Base-by-base conservation (phyloP, 495 filamentous ascomycete species). In the Aspergillus steynii region DNA sequence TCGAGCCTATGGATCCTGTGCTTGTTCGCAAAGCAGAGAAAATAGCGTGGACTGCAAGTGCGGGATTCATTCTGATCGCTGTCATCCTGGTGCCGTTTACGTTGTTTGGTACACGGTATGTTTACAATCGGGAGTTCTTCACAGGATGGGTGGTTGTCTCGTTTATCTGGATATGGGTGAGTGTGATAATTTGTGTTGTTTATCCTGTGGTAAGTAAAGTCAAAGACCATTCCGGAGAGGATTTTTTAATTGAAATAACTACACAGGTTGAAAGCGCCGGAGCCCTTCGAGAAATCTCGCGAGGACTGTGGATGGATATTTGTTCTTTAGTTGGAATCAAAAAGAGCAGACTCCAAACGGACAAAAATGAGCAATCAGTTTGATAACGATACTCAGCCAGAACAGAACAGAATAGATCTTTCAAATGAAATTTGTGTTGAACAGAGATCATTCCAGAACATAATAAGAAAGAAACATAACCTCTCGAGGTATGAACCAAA, bases 81-180 rank as follows among this genome's bases (percentile, higher is more conserved):
- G 66, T 75, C 27, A 67, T 80, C n/a, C 47, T 80, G 9, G 69
- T 78, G 0, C 79, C 79, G 0, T 75, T 80, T 42, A 68, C 73
- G 2, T 52, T 82, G 48, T 80, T 80, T 52, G 71, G 74, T 3
- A 71, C 66, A 0, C 47, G 63, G 8, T 80, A 77, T 54, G 62
- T 80, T 1, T 82, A 72, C 61, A 68, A 48, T 31, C 62, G 65
- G 37, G 4, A 59, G 2, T 74, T 77, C 45, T 82, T 80, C 60
- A 75, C 68, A 0, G 79, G 73, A 0, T 82, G 78, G 79, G 68
- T 77, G 1, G 77, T 78, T 2, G 70, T 80, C 4, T 74, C 72
- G 5, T 74, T 82, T 20, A 73, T 82, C 1, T 82, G 77, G 78
- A 69, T 79, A 10, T 80, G 71, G 71, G 58, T 55, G n/a, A 71